Conservation (phyloP, 139 green algal genomes). For the Volvox africanus region DNA sequence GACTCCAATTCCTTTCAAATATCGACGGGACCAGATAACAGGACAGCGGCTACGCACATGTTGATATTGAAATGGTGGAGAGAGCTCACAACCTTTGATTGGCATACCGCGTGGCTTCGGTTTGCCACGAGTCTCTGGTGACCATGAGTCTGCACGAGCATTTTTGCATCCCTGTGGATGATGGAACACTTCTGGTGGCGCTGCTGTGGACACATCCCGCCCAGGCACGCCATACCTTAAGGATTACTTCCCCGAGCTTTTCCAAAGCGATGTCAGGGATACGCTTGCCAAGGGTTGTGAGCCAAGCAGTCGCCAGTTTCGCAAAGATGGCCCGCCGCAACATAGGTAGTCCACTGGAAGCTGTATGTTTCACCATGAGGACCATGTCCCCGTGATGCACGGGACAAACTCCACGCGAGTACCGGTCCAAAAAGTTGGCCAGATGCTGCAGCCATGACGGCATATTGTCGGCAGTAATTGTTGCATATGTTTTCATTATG, state of each 20-base stretch:
- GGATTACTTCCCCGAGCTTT: not conserved
- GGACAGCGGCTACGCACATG: no score
- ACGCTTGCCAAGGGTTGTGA: not conserved
- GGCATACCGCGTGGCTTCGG: no score
- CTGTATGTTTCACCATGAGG: not conserved
- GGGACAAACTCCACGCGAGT: not conserved
- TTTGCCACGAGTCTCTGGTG: no score
- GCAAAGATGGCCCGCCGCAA: not conserved
- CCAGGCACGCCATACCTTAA: not conserved
- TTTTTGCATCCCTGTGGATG: no score
- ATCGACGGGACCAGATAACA: no score
- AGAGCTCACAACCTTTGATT: no score
- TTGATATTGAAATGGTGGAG: no score
- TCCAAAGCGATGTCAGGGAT: not conserved
- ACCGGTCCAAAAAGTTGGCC: not conserved
- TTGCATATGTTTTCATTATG: not conserved
- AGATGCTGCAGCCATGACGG: not conserved
- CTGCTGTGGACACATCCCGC: no score
- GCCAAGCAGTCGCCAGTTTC: not conserved
- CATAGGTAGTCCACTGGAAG: conserved; percentile 3
- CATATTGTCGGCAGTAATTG: not conserved
- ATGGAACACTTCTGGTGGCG: no score
- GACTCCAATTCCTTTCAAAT: no score
- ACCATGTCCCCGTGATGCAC: not conserved
- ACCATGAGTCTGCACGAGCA: no score